Base-by-base conservation (phyloP, 805 yeast genomes). In the Kuraishia borneana region DNA sequence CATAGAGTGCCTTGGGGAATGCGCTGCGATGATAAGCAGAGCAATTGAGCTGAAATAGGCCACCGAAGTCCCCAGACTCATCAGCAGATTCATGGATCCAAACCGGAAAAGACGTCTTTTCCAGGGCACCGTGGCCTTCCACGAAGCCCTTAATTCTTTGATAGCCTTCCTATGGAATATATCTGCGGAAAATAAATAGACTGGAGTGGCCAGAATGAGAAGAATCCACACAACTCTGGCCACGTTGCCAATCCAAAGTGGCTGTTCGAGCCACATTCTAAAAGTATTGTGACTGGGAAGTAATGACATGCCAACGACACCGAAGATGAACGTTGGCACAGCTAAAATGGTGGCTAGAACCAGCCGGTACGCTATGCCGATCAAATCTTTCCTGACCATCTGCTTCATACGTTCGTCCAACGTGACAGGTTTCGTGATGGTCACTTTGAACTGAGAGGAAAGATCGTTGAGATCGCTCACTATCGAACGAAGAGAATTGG, bases 81-180 rank as follows among this genome's bases (percentile, higher is more conserved):
- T 76, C 42, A 82, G 63, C 41, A 81, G 50, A 47, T 70, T 80
- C 89, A 82, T 82, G 2, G 87, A 77, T 3, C 94, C 94, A 52
- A 82, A 82, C 44, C 68, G 67, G 41, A 81, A 67, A 12, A 81
- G 40, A 27, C 87, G 57, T 41, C 71, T 64, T 17, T 48, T 57
- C 66, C 76, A 72, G 1, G 76, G 56, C 31, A 70, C 75, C 25
- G 68, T 68, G 29, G 63, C 60, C 12, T 58, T 48, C 83, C 84
- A 80, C 21, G 81, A 49, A 3, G 73, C 58, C 36, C 61, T 47
- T 2, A 81, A 42, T 46, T 81, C 89, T 33, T 65, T 66, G 20
- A 73, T 10, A 0, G 89, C 83, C 45, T 80, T 82, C 10, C 58
- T 44, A 44, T 82, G 92, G 56, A 81, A 82, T 2, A 76, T 63